Evolutionary conservation across 2,329 filamentous ascomycete genomes (phyloP).

Genomic region (Fusarium sp.): DNA sequence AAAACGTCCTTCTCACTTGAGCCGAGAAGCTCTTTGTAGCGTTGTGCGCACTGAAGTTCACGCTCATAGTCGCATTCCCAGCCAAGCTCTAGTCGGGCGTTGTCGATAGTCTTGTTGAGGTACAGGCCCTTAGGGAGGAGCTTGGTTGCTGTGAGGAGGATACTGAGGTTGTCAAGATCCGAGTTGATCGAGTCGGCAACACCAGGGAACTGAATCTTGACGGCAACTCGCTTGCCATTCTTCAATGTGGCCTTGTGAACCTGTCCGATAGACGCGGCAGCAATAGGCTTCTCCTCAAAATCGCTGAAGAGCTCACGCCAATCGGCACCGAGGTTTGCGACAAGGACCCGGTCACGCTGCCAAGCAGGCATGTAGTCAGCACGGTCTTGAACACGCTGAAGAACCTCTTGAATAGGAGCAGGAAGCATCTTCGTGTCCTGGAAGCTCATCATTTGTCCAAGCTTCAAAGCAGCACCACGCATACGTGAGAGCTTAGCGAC

Average conservation of each 20-base stretch:
- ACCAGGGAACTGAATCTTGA: slow-evolving; percentile 98
- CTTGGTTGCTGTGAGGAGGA: slow-evolving; percentile 91
- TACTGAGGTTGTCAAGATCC: slow-evolving; percentile 91
- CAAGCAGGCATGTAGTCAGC: slow-evolving; percentile 98
- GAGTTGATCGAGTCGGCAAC: slow-evolving; percentile 97
- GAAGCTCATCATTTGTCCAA: slow-evolving; percentile 98
- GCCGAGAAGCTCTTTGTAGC: slow-evolving; percentile 81
- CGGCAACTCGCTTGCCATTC: slow-evolving; percentile 83
- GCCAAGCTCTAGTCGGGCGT: slow-evolving; percentile 89
- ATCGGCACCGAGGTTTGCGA: slow-evolving; percentile 81
- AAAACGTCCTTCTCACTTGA: slow-evolving; percentile 77
- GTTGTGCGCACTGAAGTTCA: slow-evolving; percentile 84
- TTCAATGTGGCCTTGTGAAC: slow-evolving; percentile 89
- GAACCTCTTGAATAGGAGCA: slow-evolving; percentile 85
- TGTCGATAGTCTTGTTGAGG: slow-evolving; percentile 96
- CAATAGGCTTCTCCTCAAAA: slow-evolving; percentile 93
- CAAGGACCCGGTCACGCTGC: slow-evolving; percentile 89
- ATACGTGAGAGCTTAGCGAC: slow-evolving; percentile 95
- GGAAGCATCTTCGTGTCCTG: slow-evolving; percentile 98
- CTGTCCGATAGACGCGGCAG: slow-evolving; percentile 96
- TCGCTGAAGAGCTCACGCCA: slow-evolving; percentile 88
- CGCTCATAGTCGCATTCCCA: slow-evolving; percentile 98
- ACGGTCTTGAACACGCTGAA: slow-evolving; percentile 94
- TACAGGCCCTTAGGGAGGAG: slow-evolving; percentile 93
- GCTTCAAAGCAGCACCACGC: slow-evolving; percentile 95